These are phyloP conservation scores for Rosellinia necatrix DNA, from an alignment of 2,329 filamentous ascomycete species.

Conservation along the genomic window DNA sequence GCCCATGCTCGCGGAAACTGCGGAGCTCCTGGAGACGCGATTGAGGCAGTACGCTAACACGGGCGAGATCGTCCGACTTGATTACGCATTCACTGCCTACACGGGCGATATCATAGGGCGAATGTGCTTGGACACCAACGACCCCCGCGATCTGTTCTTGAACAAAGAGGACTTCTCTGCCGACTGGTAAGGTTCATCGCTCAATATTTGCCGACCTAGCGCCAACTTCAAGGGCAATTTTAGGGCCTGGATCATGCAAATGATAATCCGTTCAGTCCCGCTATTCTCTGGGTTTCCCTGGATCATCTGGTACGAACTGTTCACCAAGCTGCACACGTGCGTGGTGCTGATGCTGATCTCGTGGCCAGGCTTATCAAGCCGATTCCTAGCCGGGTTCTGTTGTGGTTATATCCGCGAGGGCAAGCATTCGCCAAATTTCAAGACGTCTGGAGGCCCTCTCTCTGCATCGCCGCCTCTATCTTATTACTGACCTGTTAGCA, in stretches of 20 bases:
- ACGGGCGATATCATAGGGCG: conserved; percentile 27
- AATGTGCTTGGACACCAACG: conserved; percentile 27
- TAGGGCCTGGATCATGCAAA: conserved; percentile 30
- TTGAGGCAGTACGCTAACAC: conserved; percentile 21
- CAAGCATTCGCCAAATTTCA: conserved; percentile 22
- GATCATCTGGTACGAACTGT: conserved; percentile 26
- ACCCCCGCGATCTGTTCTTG: conserved; percentile 27
- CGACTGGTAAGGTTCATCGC: conserved; percentile 28
- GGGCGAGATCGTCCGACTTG: conserved; percentile 23
- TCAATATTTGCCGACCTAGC: neutral
- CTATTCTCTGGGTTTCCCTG: conserved; percentile 31
- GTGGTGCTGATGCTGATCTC: neutral
- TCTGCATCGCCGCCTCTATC: neutral
- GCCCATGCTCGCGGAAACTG: conserved; percentile 24
- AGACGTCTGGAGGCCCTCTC: conserved; percentile 1
- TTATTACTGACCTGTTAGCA: conserved; percentile 9
- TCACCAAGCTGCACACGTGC: neutral
- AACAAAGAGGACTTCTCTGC: conserved; percentile 30
- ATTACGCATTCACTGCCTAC: conserved; percentile 28
- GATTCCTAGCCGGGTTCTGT: conserved; percentile 19
- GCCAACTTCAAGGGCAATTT: neutral
- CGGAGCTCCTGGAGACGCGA: conserved; percentile 24
- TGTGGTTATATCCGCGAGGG: conserved; percentile 23
- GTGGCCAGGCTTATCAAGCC: conserved; percentile 21
- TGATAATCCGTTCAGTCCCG: conserved; percentile 32